A percentile compares a stretch with the other conserved stretches of the same genome.
Conservation (phyloP, 345 rosid genomes). For the Boechera retrofracta region DNA sequence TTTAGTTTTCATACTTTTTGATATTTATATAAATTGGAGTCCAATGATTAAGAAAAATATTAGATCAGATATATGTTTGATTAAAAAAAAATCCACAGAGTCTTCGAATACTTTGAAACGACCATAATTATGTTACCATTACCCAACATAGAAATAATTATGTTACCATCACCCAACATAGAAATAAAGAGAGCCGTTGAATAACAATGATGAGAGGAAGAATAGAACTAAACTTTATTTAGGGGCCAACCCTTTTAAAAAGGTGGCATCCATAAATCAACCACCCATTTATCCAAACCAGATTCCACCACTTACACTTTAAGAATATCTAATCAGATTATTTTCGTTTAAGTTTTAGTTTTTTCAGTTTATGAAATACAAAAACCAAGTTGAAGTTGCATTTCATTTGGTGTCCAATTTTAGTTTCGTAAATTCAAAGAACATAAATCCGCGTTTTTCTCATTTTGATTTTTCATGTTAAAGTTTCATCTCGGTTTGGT, state of each 20-base stretch:
- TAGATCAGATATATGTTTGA: too few species aligned
- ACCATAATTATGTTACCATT: too few species aligned
- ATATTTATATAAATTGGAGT: neutral
- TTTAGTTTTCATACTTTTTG: too few species aligned
- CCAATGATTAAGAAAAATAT: too few species aligned
- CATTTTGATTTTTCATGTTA: neutral
- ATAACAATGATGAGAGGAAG: constrained; percentile 12
- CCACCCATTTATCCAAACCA: constrained; percentile 30
- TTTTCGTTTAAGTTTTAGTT: neutral
- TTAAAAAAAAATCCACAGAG: too few species aligned
- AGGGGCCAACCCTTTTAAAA: constrained; percentile 25
- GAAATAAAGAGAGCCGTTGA: constrained; percentile 19
- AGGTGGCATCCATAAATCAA: constrained; percentile 24
- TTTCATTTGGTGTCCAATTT: neutral
- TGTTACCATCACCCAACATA: constrained; percentile 11
- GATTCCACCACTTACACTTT: constrained; percentile 25
- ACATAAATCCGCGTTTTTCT: neutral
- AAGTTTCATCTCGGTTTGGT: neutral
- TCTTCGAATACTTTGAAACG: too few species aligned
- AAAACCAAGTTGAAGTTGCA: neutral
- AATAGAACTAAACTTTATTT: constrained; percentile 10
- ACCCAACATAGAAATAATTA: too few species aligned
- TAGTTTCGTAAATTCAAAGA: neutral
- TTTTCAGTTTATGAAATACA: neutral
- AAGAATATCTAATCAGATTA: constrained; percentile 11